Evolutionary conservation across 73 alveolate species (phyloP), one percentile per base, ranked within the genome.

Genomic region (Paramecium sexaurelia): DNA sequence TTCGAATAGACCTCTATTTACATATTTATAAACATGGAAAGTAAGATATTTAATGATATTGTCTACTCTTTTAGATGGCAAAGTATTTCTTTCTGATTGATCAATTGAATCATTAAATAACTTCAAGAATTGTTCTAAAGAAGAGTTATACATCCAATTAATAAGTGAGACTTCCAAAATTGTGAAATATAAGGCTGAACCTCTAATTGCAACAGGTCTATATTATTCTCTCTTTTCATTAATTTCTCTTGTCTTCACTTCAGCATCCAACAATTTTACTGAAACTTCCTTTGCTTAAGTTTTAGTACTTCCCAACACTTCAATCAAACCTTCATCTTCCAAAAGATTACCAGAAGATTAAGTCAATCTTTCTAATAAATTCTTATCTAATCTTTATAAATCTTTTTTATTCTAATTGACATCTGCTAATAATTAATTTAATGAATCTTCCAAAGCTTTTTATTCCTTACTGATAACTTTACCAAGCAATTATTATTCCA

Each of bases 131-230:
- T 99, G 99, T 75, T 97, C 98, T 67, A 99, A 97, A 41, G 99
- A 98, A 35, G 99, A 98, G 95, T 99, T 98, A 95, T 99, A 99
- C 99, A 99, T 99, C 99, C 99, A 98, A 85, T 97, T 94, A 61
- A 98, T 97, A 47, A 96, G 96, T 32, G 98, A 96, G 96, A 98
- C 98, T 93, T 98, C 99, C 82, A 97, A 99, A 84, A 97, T 98
- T 61, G 92, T 71, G 99, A 97, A 97, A 92, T 97, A 98, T 85
- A 98, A 96, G 6, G 96, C 97, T 37, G 99, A 93, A 83, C 99
- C 99, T 84, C 99, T 92, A 2, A 99, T 97, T 57, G 99, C 99
- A 33, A 98, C 99, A 27, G 99, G 99, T 94, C 99, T 94, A 96
- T 97, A 98, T 94, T 96, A 96, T 95, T 99, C 99, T 93, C 99